Conservation (phyloP, 2,329 filamentous ascomycete species). For the Trichoderma cornu-damae region DNA sequence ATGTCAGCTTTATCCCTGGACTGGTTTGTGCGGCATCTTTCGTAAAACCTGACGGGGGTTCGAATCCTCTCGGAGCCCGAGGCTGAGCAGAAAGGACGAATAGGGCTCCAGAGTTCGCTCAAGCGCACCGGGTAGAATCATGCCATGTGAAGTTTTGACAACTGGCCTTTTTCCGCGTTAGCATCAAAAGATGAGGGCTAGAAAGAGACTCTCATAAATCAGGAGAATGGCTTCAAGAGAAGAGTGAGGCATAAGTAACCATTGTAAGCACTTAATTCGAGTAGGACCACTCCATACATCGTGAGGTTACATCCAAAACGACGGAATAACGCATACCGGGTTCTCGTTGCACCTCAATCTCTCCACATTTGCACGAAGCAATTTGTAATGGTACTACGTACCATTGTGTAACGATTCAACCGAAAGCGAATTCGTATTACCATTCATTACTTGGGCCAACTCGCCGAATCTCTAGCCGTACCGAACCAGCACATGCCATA, state of each 20-base stretch:
- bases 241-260: background rate
- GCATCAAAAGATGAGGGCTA: background rate
- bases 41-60: background rate
- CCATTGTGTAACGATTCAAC: background rate
- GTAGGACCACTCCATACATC: background rate
- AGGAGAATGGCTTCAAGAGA: background rate
- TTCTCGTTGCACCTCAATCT: background rate
- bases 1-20: background rate
- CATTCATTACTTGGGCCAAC: background rate
- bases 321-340: too few species aligned
- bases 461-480: slow-evolving; percentile 3
- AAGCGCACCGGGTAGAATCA: slow-evolving; percentile 4
- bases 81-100: background rate
- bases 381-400: background rate
- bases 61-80: background rate
- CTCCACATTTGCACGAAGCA: background rate
- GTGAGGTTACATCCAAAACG: background rate
- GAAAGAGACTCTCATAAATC: background rate
- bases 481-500: slow-evolving; percentile 21
- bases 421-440: background rate
- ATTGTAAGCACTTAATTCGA: background rate
- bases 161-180: background rate
- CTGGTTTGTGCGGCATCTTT: background rate
- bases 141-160: background rate
- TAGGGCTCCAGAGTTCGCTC: background rate